Conservation (phyloP, 2,329 filamentous ascomycete genomes). For the Mycocentrospora acerina region DNA sequence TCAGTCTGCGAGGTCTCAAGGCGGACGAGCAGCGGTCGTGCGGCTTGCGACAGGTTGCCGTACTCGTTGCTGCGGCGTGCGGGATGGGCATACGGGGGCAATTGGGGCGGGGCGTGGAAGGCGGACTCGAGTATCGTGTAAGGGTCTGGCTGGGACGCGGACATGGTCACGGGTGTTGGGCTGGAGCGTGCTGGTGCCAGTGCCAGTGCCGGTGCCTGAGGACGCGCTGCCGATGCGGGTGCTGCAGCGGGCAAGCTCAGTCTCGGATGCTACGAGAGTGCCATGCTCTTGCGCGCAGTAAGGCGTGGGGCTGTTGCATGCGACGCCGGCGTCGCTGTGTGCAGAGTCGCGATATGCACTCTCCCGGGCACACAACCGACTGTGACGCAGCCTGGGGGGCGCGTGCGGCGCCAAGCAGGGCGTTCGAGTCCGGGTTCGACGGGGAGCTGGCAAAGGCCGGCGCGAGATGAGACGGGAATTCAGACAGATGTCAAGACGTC, state of each 20-base stretch:
- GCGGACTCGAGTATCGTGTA: conserved; percentile 37
- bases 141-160: conserved; percentile 21
- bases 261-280: conserved; percentile 12
- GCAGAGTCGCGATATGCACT: conserved; percentile 4
- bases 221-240: too few species aligned
- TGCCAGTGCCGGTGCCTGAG: too few species aligned
- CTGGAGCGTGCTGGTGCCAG: neutral
- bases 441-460: too few species aligned
- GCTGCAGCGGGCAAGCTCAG: conserved; percentile 3
- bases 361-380: conserved; percentile 12
- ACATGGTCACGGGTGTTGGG: too few species aligned
- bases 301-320: conserved; percentile 14
- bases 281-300: conserved; percentile 22
- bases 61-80: conserved; percentile 30
- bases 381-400: conserved; percentile 34
- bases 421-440: too few species aligned
- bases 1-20: conserved; percentile 17
- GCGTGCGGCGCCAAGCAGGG: conserved; percentile 19
- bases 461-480: conserved; percentile 1
- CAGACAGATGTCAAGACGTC: too few species aligned
- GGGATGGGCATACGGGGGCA: conserved; percentile 28
- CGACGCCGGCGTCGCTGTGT: conserved; percentile 15
- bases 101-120: conserved; percentile 28
- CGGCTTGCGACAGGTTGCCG: conserved; percentile 22
- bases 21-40: conserved; percentile 22